Percentiles rank a stretch among this genome's conserved stretches.
Evolutionary conservation across 331 rosid genomes (phyloP).

Genomic region (Prunus yedoensis): DNA sequence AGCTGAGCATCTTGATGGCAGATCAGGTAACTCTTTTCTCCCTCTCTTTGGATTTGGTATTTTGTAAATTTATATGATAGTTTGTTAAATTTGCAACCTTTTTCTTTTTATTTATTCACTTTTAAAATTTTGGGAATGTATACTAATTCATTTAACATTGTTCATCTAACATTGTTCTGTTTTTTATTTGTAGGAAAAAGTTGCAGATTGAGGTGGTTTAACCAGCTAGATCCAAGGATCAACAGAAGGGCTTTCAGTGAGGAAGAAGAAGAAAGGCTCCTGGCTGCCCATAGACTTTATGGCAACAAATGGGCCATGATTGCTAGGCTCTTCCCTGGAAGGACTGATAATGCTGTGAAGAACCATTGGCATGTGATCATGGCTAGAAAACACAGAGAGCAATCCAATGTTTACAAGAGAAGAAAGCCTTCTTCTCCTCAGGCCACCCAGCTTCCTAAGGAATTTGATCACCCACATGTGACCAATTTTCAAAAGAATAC

Average conservation of each 20-base stretch:
- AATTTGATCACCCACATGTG: slow-evolving; percentile 14
- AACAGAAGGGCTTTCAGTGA: slow-evolving; percentile 61
- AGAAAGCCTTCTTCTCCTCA: slow-evolving; percentile 38
- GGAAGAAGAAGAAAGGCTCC: slow-evolving; percentile 66
- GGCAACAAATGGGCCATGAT: slow-evolving; percentile 88
- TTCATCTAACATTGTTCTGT: neutral
- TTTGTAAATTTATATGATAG: neutral
- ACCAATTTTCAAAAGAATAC: slow-evolving; percentile 45
- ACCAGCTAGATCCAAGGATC: slow-evolving; percentile 73
- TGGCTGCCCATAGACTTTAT: slow-evolving; percentile 52
- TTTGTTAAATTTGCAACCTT: neutral
- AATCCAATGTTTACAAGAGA: slow-evolving; percentile 46
- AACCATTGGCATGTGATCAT: slow-evolving; percentile 83
- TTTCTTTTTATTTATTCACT: neutral
- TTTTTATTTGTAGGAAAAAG: slow-evolving; percentile 54
- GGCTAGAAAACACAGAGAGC: slow-evolving; percentile 67
- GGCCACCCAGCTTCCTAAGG: neutral
- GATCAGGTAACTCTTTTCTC: slow-evolving; percentile 52
- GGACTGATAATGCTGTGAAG: slow-evolving; percentile 86
- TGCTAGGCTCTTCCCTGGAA: slow-evolving; percentile 70
- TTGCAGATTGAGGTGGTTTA: slow-evolving; percentile 83
- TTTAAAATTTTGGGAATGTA: neutral
- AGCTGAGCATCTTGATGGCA: slow-evolving; percentile 63
- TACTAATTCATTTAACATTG: neutral
- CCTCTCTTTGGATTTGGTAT: neutral